Base-by-base conservation (phyloP, 352 stramenopile genomes). In the Peronospora tabacina region DNA sequence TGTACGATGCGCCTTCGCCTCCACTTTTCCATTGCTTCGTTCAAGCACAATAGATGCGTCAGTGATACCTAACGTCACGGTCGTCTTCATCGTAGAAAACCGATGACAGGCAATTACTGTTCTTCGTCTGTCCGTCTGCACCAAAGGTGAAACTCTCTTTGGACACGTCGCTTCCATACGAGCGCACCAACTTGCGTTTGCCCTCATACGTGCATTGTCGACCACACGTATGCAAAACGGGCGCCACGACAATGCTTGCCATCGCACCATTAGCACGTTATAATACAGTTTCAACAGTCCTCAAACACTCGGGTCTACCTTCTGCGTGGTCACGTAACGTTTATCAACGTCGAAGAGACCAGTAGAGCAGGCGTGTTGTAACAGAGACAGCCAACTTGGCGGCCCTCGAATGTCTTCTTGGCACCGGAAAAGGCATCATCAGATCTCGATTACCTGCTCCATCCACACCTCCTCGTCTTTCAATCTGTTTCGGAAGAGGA, bases 351-450 rank as follows among this genome's bases (percentile, higher is more conserved):
- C 44, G 41, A 61, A 61, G 44, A 30, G 55, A 44, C 57, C 61
- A 60, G 61, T 69, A 55, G 36, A 55, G 49, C 48, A 39, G 28
- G 33, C 32, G 17, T 42, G 36, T 4, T 49, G 38, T 40, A 33
- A 34, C 39, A 40, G 11, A 36, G 41, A 17, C 44, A 47, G 50
- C 43, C 44, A 53, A 26, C 36, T 50, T 15, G 45, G 15, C 19
- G 32, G 42, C 53, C 40, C 44, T 26, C 42, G 47, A n/a, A 63
- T 41, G 17, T 13, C 19, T 38, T 50, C 38, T 55, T 55, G 48
- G 22, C 37, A 44, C 51, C 29, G 51, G 57, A 66, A 70, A 46
- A 61, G 61, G 55, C 61, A 53, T 49, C 49, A 55, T 32, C 64
- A 70, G 52, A 65, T 61, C 53, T 61, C 57, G 42, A 57, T 66